Conservation (phyloP, 2,329 filamentous ascomycete genomes). For the Fusarium paranaense region DNA sequence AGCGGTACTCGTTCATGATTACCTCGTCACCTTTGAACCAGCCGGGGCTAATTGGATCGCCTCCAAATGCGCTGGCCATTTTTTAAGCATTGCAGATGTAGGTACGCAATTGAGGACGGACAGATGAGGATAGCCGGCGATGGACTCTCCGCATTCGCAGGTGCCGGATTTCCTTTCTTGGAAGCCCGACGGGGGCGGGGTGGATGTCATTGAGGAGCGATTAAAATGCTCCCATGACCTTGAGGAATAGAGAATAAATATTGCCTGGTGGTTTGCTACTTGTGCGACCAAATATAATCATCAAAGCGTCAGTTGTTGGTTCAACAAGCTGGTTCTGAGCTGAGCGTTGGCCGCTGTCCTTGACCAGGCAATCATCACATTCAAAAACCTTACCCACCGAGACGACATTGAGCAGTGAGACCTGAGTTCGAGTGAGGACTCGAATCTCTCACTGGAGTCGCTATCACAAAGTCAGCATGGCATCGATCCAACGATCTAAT, state of each 20-base stretch:
- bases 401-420: neutral
- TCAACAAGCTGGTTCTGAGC: neutral
- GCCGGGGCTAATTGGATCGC: constrained; percentile 29
- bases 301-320: neutral
- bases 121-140: neutral
- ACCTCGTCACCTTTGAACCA: constrained; percentile 66
- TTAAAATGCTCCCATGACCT: neutral
- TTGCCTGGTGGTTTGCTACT: neutral
- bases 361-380: neutral
- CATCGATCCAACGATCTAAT: constrained; percentile 43
- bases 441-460: neutral
- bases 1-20: constrained; percentile 71
- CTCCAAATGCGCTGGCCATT: constrained; percentile 40
- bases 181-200: constrained; percentile 14
- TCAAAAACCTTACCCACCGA: neutral
- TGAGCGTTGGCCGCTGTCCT: neutral
- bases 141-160: constrained; percentile 18
- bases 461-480: too few species aligned
- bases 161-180: constrained; percentile 21
- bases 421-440: too few species aligned
- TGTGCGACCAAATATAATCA: neutral
- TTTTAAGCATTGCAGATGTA: constrained; percentile 13
- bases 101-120: neutral
- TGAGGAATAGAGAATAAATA: neutral
- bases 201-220: neutral